A percentile compares a stretch with the other conserved stretches of the same genome.
Evolutionary conservation across 768 basidiomycete genomes (phyloP).

Genomic region (Amanita jacksonii): DNA sequence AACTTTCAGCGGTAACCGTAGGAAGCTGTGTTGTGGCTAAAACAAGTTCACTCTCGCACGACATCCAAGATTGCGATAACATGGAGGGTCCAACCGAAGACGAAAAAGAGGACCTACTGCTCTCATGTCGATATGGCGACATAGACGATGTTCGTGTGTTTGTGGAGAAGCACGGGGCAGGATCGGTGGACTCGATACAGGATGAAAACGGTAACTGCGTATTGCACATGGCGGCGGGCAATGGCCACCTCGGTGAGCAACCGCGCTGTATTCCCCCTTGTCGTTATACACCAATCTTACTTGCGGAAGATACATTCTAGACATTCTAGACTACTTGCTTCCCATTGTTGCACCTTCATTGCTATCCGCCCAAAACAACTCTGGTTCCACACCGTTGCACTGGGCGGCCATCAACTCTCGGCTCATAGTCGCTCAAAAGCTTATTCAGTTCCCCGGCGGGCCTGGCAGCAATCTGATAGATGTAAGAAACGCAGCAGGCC

Average conservation of each 20-base stretch:
- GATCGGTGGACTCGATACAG: conserved; percentile 35
- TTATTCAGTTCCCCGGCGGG: conserved; percentile 47
- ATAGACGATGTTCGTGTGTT: conserved; percentile 68
- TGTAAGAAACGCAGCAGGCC: conserved; percentile 62
- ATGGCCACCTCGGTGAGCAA: conserved; percentile 75
- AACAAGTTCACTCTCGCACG: neutral
- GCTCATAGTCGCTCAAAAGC: conserved; percentile 45
- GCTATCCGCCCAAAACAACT: conserved; percentile 51
- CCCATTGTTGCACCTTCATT: conserved; percentile 46
- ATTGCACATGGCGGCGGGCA: conserved; percentile 82
- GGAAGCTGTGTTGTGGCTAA: too few relatives aligned
- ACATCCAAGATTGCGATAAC: conserved; percentile 3
- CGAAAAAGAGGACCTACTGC: conserved; percentile 63
- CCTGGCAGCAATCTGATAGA: conserved; percentile 66
- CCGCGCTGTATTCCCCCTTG: conserved; percentile 8
- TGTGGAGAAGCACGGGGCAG: conserved; percentile 44
- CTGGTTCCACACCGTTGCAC: conserved; percentile 79
- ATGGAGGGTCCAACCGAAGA: conserved; percentile 34
- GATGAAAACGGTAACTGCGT: conserved; percentile 76
- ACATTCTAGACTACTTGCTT: conserved; percentile 67
- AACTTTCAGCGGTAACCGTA: too few relatives aligned
- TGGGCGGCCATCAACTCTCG: conserved; percentile 89
- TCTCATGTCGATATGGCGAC: conserved; percentile 85
- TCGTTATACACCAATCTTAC: conserved; percentile 6
- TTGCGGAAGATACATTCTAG: conserved; percentile 31